Conservation (phyloP, 1,139 yeast genomes). For the Diutina siamensis region DNA sequence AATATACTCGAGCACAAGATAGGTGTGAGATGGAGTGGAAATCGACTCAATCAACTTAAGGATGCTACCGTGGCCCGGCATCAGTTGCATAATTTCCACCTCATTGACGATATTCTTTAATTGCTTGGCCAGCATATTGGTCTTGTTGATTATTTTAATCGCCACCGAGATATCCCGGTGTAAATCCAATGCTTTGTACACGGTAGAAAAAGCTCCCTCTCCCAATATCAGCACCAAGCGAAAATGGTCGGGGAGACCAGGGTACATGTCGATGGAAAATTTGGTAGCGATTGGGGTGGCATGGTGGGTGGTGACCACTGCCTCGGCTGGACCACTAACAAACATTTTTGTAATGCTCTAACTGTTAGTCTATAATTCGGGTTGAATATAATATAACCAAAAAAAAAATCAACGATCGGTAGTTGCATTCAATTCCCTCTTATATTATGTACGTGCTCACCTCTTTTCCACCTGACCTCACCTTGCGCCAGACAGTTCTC, state of each 20-base stretch:
- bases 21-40: constrained; percentile 46
- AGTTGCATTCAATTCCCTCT: not conserved
- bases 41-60: constrained; percentile 62
- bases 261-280: constrained; percentile 7
- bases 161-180: constrained; percentile 50
- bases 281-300: not conserved
- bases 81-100: constrained; percentile 69
- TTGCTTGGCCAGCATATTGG: constrained; percentile 38
- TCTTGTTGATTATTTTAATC: constrained; percentile 71
- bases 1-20: constrained; percentile 72
- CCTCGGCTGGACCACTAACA: not conserved
- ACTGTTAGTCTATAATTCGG: not conserved
- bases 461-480: not conserved
- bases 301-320: not conserved
- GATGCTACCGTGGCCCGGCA: constrained; percentile 55
- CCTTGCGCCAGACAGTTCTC: not conserved
- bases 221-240: constrained; percentile 32
- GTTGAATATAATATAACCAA: too few relatives aligned
- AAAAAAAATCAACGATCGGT: not conserved
- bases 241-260: constrained; percentile 14
- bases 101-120: constrained; percentile 63
- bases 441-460: not conserved
- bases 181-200: constrained; percentile 48
- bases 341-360: constrained; percentile 2
- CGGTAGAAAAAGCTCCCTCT: constrained; percentile 88